These are phyloP conservation scores for Jaapia argillacea DNA, from an alignment of 768 basidiomycete genomes.

Conservation along the genomic window DNA sequence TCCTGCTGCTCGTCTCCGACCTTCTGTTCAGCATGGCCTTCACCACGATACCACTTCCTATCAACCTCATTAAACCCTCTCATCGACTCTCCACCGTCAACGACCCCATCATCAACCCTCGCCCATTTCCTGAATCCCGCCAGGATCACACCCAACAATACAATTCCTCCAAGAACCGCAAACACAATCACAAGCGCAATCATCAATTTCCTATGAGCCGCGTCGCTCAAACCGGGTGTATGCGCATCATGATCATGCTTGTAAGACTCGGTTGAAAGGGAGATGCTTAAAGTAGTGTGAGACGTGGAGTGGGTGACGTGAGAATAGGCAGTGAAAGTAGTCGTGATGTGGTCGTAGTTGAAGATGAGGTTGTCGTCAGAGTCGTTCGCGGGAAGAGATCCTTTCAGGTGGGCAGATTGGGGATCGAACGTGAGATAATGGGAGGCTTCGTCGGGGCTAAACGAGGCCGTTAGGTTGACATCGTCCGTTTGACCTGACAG, in stretches of 20 bases:
- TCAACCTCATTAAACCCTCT: conserved; percentile 55
- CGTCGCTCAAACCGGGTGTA: conserved; percentile 25
- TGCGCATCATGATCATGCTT: conserved; percentile 22
- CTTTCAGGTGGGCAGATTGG: conserved; percentile 34
- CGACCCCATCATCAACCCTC: conserved; percentile 47
- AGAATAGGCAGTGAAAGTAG: conserved; percentile 64
- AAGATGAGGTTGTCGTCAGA: conserved; percentile 10
- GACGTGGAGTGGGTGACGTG: conserved; percentile 59
- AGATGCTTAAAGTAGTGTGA: conserved; percentile 46
- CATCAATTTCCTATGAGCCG: conserved; percentile 37
- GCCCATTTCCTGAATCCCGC: conserved; percentile 47
- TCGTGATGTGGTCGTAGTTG: conserved; percentile 28
- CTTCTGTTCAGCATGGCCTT: no score
- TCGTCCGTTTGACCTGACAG: conserved; percentile 23
- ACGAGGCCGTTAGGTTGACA: conserved; percentile 44
- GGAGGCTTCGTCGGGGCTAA: conserved; percentile 37
- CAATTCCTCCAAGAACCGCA: conserved; percentile 49
- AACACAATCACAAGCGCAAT: conserved; percentile 55
- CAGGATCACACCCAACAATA: conserved; percentile 42
- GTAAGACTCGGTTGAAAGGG: conserved; percentile 28
- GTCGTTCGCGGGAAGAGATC: conserved; percentile 42
- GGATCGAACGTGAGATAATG: conserved; percentile 47
- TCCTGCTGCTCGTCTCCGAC: no score
- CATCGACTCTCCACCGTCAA: conserved; percentile 48
- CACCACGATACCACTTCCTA: conserved; percentile 62